A percentile compares a stretch with the other conserved stretches of the same genome.
Conservation (phyloP, 2,329 filamentous ascomycete species). For the Apiospora malaysiana region DNA sequence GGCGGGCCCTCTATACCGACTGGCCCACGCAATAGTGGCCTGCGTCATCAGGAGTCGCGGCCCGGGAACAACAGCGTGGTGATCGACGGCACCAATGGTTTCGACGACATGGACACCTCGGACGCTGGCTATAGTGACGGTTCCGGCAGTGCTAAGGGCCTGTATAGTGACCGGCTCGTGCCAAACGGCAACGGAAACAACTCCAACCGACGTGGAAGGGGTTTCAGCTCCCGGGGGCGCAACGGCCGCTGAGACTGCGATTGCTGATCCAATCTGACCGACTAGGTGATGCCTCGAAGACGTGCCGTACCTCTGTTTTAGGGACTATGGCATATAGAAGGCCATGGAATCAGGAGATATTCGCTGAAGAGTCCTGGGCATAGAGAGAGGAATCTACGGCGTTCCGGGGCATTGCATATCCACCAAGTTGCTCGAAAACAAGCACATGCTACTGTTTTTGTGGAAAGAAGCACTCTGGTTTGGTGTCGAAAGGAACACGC, state of each 20-base stretch:
- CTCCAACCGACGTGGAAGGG: conserved; percentile 18
- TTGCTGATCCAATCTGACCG: neutral
- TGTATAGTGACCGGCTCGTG: conserved; percentile 56
- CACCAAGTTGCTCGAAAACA: neutral
- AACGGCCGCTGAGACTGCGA: neutral
- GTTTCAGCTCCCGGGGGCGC: conserved; percentile 8
- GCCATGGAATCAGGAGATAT: no score
- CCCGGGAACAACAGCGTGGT: conserved; percentile 45
- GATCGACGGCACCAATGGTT: conserved; percentile 61
- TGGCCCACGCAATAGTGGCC: conserved; percentile 41
- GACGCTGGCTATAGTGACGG: conserved; percentile 33
- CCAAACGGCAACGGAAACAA: neutral
- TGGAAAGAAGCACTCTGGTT: no score
- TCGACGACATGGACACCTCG: conserved; percentile 55
- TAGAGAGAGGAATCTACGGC: neutral
- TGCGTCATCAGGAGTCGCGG: conserved; percentile 40
- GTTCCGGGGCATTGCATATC: neutral
- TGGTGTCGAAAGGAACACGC: neutral
- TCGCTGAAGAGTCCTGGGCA: neutral
- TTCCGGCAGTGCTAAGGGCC: conserved; percentile 31
- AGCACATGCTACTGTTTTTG: neutral
- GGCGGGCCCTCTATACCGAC: conserved; percentile 38
- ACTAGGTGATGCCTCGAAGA: neutral
- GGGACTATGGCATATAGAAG: neutral
- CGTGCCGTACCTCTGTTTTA: neutral